Evolutionary conservation across 805 yeast genomes (phyloP).

Genomic region (Saturnispora kantuleensis): DNA sequence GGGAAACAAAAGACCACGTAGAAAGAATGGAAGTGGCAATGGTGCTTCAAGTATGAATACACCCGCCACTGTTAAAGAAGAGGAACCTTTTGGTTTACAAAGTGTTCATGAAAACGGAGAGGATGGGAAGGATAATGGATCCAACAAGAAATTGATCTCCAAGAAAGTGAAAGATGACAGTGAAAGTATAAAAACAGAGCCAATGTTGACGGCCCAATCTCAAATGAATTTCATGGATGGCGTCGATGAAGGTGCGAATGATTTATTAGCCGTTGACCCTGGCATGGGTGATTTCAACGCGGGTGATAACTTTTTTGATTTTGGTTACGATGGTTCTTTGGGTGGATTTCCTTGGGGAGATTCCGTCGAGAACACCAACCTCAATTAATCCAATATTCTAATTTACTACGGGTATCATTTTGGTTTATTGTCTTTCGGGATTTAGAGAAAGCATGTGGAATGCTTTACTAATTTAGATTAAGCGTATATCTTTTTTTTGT

Average conservation of each 20-base stretch:
- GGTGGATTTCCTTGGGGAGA: constrained; percentile 29
- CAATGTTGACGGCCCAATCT: neutral
- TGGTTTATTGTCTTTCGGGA: too few relatives aligned
- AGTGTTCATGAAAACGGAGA: neutral
- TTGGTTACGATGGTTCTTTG: constrained; percentile 26
- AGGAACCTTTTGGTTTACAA: constrained; percentile 14
- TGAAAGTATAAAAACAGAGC: neutral
- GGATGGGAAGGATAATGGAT: neutral
- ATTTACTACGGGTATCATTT: neutral
- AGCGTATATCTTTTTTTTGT: neutral
- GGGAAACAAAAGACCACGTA: constrained; percentile 14
- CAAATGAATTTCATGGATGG: constrained; percentile 18
- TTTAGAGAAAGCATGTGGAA: neutral
- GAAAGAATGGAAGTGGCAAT: constrained; percentile 10
- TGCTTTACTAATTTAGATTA: neutral
- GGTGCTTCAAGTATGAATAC: constrained; percentile 14
- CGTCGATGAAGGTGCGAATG: constrained; percentile 32
- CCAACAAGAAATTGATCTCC: neutral
- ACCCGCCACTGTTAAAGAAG: constrained; percentile 23
- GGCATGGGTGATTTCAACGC: constrained; percentile 25
- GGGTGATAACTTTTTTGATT: constrained; percentile 28
- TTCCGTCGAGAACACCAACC: constrained; percentile 25
- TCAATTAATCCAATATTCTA: neutral
- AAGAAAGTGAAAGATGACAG: neutral
- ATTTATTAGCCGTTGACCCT: constrained; percentile 33